phyloP scores from a whole-genome alignment of 1,139 yeast species.

The Lodderomyces theae region DNA sequence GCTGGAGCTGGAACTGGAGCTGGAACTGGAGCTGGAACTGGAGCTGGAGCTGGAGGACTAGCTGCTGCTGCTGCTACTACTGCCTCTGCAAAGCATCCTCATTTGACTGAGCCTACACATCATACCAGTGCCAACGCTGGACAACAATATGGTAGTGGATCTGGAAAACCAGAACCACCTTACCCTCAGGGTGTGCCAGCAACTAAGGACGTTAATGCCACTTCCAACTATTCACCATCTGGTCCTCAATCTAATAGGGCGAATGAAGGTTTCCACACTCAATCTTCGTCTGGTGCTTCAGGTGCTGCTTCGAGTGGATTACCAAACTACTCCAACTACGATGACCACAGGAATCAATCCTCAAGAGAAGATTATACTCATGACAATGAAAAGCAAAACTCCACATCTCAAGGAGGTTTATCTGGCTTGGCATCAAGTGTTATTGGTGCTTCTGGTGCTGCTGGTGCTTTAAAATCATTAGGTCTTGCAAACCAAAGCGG shows the following conservation, averaged over 20 bases:
- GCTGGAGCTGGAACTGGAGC: constrained; percentile 12
- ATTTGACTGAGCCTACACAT: constrained; percentile 9
- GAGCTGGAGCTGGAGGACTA: constrained; percentile 9
- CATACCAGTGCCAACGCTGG: constrained; percentile 6
- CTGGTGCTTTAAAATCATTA: constrained; percentile 5
- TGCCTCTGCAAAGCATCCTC: constrained; percentile 8
- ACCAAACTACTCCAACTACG: constrained; percentile 5
- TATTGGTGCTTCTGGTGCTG: constrained; percentile 7
- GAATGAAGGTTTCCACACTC: neutral
- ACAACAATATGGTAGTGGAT: neutral
- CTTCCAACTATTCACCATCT: neutral
- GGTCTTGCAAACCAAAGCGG: constrained; percentile 3
- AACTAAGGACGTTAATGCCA: neutral
- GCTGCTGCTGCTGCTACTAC: constrained; percentile 11
- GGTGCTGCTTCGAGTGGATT: constrained; percentile 3
- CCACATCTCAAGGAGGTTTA: constrained; percentile 3
- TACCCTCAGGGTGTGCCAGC: constrained; percentile 9
- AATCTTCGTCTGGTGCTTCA: neutral
- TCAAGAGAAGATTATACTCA: neutral
- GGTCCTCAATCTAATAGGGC: neutral
- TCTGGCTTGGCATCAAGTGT: constrained; percentile 4
- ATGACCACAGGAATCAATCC: neutral
- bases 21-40: constrained; percentile 10
- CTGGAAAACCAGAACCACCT: constrained; percentile 6
- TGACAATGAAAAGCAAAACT: neutral